Conservation (phyloP, 257 asterid genomes). For the Solanum chiquidenum region DNA sequence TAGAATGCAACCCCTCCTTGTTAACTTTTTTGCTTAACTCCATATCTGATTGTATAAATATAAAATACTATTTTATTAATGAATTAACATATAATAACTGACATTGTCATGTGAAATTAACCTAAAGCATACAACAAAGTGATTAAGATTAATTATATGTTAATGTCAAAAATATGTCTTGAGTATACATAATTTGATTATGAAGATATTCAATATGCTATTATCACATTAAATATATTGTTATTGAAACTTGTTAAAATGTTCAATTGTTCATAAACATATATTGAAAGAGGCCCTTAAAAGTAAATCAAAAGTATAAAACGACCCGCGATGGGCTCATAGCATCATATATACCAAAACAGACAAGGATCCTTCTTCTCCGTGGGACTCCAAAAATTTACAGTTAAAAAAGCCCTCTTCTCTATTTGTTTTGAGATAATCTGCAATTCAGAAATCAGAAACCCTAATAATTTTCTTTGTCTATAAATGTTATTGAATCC, state of each 20-base stretch:
- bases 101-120: no score
- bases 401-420: background rate
- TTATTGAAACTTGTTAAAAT: no score
- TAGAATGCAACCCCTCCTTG: background rate
- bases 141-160: no score
- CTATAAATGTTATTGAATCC: background rate
- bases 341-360: background rate
- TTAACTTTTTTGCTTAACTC: constrained; percentile 7
- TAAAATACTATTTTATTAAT: background rate
- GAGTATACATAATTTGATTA: no score
- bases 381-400: background rate
- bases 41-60: background rate
- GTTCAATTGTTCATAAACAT: background rate
- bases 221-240: no score
- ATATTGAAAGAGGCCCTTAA: background rate
- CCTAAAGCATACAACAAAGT: no score
- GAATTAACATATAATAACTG: no score
- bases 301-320: background rate
- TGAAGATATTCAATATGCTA: no score
- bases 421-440: background rate
- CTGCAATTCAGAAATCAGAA: background rate
- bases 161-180: no score
- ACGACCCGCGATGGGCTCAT: background rate
- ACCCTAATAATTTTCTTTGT: background rate
- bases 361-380: background rate